Conservation (phyloP, 305 asterid genomes). For the Caryopteris hybrid region DNA sequence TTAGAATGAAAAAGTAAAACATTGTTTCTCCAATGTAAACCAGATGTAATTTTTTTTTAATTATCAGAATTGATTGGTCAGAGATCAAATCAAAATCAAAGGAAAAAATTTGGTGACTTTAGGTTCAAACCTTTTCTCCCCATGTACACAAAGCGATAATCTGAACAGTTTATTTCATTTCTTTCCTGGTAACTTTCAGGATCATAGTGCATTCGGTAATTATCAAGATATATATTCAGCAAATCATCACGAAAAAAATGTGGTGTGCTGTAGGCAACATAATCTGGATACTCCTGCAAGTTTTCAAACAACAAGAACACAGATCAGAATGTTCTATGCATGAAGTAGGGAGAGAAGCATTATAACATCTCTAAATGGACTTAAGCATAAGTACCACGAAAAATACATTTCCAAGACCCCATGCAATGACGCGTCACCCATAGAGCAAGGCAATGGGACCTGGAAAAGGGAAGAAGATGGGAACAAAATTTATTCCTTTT, state of each 20-base stretch:
- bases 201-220: slow-evolving; percentile 66
- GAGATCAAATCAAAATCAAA: slow-evolving; percentile 14
- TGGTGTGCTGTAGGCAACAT: slow-evolving; percentile 75
- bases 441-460: slow-evolving; percentile 23
- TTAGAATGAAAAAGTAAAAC: slow-evolving; percentile 3
- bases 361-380: not conserved
- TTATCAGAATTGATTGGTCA: not conserved
- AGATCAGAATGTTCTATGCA: not conserved
- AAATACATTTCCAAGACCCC: slow-evolving; percentile 15
- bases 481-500: slow-evolving; percentile 16
- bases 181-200: slow-evolving; percentile 43
- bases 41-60: not conserved
- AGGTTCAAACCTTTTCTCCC: slow-evolving; percentile 80
- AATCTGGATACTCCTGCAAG: slow-evolving; percentile 87
- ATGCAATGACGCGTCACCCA: slow-evolving; percentile 15
- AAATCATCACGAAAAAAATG: slow-evolving; percentile 76
- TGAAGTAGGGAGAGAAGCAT: slow-evolving; percentile 1
- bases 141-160: slow-evolving; percentile 95
- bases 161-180: slow-evolving; percentile 77
- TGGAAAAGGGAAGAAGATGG: slow-evolving; percentile 20
- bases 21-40: not conserved
- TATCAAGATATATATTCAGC: slow-evolving; percentile 91
- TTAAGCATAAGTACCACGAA: slow-evolving; percentile 18
- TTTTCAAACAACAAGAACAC: slow-evolving; percentile 7
- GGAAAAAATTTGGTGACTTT: slow-evolving; percentile 14